phyloP scores from a whole-genome alignment of 768 basidiomycete genomes.

The Boletellus ananiceps region DNA sequence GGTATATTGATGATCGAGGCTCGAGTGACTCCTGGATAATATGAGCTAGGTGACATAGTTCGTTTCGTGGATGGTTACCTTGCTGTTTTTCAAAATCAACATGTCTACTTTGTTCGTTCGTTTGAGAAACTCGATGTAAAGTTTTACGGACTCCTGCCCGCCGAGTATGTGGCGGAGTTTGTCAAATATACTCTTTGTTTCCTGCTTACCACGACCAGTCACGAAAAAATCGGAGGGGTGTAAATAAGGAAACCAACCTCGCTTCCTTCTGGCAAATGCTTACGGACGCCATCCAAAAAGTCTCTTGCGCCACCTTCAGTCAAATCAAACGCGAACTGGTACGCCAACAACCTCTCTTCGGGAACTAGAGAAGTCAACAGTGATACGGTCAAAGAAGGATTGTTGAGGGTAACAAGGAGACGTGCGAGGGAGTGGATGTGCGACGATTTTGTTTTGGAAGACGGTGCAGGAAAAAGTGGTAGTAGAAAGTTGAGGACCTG shows the following conservation, averaged over 20 bases:
- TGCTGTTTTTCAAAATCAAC: conserved; percentile 87
- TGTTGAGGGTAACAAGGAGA: conserved; percentile 83
- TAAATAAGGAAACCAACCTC: conserved; percentile 40
- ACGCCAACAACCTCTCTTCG: conserved; percentile 72
- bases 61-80: conserved; percentile 43
- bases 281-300: conserved; percentile 75
- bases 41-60: conserved; percentile 4
- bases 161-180: conserved; percentile 79
- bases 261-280: conserved; percentile 62
- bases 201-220: conserved; percentile 34
- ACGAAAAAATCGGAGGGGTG: neutral
- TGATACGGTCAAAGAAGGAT: conserved; percentile 70
- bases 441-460: conserved; percentile 64
- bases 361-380: conserved; percentile 69
- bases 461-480: conserved; percentile 79
- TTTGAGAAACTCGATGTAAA: conserved; percentile 94
- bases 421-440: conserved; percentile 82
- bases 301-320: conserved; percentile 93
- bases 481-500: conserved; percentile 75
- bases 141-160: conserved; percentile 87
- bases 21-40: conserved; percentile 74
- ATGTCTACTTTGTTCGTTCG: conserved; percentile 92
- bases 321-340: conserved; percentile 94
- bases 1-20: conserved; percentile 93
- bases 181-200: conserved; percentile 59